phyloP scores from a whole-genome alignment of 2,329 filamentous ascomycete genomes.

The Xylariales sp. region DNA sequence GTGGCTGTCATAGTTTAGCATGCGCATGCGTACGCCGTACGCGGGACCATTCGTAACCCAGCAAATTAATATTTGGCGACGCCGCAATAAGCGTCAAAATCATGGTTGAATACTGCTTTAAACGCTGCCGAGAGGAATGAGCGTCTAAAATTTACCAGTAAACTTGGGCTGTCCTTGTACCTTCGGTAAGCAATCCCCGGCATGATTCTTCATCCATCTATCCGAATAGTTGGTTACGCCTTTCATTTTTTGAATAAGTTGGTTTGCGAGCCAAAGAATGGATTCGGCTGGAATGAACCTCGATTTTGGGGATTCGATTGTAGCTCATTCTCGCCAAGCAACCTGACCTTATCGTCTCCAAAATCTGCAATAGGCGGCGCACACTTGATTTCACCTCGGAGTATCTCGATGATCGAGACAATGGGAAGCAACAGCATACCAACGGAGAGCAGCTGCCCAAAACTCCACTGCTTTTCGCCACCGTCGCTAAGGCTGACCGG shows the following conservation, averaged over 20 bases:
- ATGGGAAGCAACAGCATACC: constrained; percentile 70
- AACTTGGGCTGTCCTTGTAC: not conserved
- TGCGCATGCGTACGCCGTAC: not conserved
- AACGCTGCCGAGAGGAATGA: not conserved
- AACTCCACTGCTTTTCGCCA: constrained; percentile 70
- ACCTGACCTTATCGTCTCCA: constrained; percentile 38
- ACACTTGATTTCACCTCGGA: constrained; percentile 57
- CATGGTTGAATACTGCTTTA: constrained; percentile 14
- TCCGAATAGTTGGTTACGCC: not conserved
- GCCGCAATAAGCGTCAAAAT: constrained; percentile 27
- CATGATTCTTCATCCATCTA: not conserved
- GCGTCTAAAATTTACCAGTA: not conserved
- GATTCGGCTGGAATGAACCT: constrained; percentile 58
- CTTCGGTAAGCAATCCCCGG: constrained; percentile 9
- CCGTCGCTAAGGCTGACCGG: constrained; percentile 62
- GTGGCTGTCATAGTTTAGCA: constrained; percentile 2
- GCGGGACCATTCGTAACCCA: not conserved
- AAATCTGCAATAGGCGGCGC: constrained; percentile 45
- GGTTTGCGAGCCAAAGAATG: constrained; percentile 56
- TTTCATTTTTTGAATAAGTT: constrained; percentile 52
- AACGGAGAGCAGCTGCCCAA: constrained; percentile 70
- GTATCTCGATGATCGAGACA: constrained; percentile 69
- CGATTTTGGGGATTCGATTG: constrained; percentile 41
- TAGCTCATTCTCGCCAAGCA: constrained; percentile 44
- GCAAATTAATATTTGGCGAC: constrained; percentile 8